Percentiles rank a stretch among this genome's conserved stretches.
These are phyloP conservation scores for Chlorella vulgaris DNA, from an alignment of 139 green algal species.

Conservation along the genomic window DNA sequence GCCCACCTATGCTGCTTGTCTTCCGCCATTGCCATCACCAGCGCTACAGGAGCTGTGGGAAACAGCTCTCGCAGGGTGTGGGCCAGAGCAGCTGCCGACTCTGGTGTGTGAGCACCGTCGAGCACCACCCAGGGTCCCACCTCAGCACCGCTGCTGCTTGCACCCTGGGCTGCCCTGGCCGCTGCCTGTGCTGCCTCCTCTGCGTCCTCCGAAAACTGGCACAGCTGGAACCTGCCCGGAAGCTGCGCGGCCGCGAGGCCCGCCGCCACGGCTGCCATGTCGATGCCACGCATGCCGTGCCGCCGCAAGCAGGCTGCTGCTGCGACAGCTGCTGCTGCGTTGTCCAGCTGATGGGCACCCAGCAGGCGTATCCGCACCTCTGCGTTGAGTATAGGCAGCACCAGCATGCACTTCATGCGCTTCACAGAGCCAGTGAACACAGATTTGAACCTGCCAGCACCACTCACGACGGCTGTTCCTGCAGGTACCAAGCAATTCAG, in stretches of 20 bases:
- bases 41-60: slow-evolving; percentile 54
- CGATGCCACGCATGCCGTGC: slow-evolving; percentile 37
- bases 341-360: slow-evolving; percentile 71
- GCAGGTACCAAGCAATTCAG: too few species aligned
- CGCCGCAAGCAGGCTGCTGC: slow-evolving; percentile 40
- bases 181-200: neutral
- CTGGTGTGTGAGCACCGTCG: slow-evolving; percentile 80
- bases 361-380: slow-evolving; percentile 57
- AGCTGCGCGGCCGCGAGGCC: slow-evolving; percentile 43
- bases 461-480: too few species aligned
- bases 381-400: neutral
- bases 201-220: slow-evolving; percentile 10
- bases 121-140: slow-evolving; percentile 61
- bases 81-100: slow-evolving; percentile 66
- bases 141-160: neutral
- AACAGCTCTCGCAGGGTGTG: slow-evolving; percentile 56
- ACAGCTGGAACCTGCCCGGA: slow-evolving; percentile 77
- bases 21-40: slow-evolving; percentile 81
- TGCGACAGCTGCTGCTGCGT: slow-evolving; percentile 68
- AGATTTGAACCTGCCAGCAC: too few species aligned
- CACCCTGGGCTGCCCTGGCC: neutral
- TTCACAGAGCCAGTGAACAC: too few species aligned
- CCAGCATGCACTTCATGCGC: neutral
- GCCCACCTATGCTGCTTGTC: slow-evolving; percentile 81
- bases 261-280: slow-evolving; percentile 1